phyloP scores from a whole-genome alignment of 2,329 filamentous ascomycete species.

The Colletotrichum filicis region DNA sequence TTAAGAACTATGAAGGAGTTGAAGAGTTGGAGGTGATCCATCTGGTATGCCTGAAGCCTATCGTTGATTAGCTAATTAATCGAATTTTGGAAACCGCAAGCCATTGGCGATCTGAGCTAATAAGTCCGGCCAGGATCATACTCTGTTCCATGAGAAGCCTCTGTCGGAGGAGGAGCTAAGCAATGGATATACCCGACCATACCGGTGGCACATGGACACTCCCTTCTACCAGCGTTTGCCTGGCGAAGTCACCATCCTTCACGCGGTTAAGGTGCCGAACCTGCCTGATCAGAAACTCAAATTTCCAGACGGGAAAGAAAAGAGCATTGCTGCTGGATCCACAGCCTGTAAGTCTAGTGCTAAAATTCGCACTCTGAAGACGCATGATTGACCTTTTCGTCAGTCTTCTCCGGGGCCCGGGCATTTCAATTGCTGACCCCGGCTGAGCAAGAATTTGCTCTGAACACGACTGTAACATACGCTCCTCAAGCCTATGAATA shows the following conservation, averaged over 20 bases:
- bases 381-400: neutral
- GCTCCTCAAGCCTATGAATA: neutral
- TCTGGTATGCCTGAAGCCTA: neutral
- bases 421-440: neutral
- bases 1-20: neutral
- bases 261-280: neutral
- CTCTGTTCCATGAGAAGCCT: neutral
- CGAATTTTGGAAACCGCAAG: too few relatives aligned
- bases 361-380: neutral
- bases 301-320: neutral
- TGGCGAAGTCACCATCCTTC: neutral
- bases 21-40: neutral
- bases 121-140: neutral
- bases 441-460: neutral
- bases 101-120: neutral
- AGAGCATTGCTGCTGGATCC: neutral
- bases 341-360: constrained; percentile 11
- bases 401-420: neutral
- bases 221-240: neutral
- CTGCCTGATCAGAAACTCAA: neutral
- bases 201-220: neutral
- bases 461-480: neutral
- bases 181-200: neutral
- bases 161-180: neutral
- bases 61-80: too few relatives aligned